Base-by-base conservation (phyloP, 148 eudicot genomes). In the Camellia japonica region DNA sequence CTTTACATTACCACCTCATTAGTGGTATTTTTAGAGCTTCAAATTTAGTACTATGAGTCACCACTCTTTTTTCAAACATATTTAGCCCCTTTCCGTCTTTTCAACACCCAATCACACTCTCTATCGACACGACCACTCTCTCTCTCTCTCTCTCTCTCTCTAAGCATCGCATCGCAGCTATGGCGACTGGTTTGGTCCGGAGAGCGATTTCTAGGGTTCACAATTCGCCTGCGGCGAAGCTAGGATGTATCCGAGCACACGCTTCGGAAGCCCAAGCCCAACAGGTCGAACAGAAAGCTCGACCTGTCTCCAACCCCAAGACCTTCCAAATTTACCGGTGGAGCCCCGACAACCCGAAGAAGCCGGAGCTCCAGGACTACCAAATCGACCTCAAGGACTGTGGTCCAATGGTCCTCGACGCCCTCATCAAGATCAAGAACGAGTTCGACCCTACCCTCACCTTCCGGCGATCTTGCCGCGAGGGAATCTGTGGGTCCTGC, bases 321-420 rank as follows among this genome's bases (percentile, higher is more conserved):
- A 90, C 90, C 66, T 94, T 94, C 89, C 92, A 93, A 82, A 94
- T 96, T 85, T 96, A 96, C 92, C 87, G 99, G 0, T 96, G 99
- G 99, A 92, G 80, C 78, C 99, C 98, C 0, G 90, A 91, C 58
- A 86, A 83, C 44, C 94, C 99, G 0, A 30, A 83, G 3, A 96
- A 96, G 13, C 98, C 99, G 0, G 78, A 84, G 41, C 89, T 93
- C 70, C 68, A 92, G 56, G 79, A 84, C 79, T 96, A 82, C 90
- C 79, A 92, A 16, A 93, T 94, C 84, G 86, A 96, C 52, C 99
- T 94, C 76, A 93, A 91, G 72, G 90, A 92, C 5, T 96, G 99
- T 38, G 99, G 99, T 0, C 99, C 99, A 5, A 96, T 96, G 99
- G 94, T 94, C 5, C 84, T 96, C 6, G 99, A 96, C 78, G 99